phyloP scores from a whole-genome alignment of 2,329 filamentous ascomycete species.

The Aureobasidium lini region DNA sequence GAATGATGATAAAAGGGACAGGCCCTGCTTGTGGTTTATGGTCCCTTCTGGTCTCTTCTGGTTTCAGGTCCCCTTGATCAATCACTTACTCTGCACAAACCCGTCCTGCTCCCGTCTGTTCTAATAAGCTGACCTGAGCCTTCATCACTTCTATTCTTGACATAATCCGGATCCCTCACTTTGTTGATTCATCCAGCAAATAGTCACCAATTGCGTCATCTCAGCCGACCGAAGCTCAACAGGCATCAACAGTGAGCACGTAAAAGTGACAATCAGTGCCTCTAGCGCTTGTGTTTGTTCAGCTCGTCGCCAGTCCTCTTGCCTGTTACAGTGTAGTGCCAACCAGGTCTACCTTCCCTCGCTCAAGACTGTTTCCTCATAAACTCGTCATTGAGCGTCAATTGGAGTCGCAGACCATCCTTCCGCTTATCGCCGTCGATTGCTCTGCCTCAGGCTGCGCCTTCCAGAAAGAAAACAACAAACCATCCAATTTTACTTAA shows the following conservation, averaged over 20 bases:
- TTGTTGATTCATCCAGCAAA: neutral
- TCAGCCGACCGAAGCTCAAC: neutral
- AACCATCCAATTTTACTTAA: neutral
- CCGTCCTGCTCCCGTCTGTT: neutral
- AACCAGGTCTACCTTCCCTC: neutral
- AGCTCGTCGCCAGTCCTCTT: neutral
- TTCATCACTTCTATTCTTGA: constrained; percentile 2
- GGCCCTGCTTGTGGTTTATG: neutral
- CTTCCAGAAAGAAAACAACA: neutral
- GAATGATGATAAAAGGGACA: neutral
- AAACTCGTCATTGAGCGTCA: neutral
- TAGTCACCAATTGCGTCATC: neutral
- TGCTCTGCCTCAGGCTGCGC: neutral
- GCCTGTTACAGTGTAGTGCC: neutral
- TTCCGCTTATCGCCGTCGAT: neutral
- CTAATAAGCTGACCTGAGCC: constrained; percentile 10
- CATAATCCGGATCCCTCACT: neutral
- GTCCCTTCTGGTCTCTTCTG: neutral
- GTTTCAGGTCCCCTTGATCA: neutral
- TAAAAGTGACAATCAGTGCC: neutral
- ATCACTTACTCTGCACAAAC: neutral
- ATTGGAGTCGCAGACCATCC: neutral
- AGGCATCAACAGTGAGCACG: neutral
- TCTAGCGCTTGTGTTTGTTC: neutral
- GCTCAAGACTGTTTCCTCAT: neutral